Base-by-base conservation (phyloP, 352 stramenopile species). In the Phytophthora pini region DNA sequence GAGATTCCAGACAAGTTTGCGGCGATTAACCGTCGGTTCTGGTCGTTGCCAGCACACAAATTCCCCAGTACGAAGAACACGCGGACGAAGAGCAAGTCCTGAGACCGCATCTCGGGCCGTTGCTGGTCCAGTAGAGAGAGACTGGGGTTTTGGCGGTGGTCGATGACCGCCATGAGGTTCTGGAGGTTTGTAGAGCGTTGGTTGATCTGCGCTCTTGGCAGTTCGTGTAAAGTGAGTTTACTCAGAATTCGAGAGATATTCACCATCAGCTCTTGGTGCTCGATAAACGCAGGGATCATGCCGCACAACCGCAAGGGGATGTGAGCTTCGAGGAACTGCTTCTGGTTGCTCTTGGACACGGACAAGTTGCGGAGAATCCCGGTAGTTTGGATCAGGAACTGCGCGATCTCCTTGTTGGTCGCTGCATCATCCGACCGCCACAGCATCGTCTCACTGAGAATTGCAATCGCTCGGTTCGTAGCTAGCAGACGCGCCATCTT, bases 21-120 rank as follows among this genome's bases (percentile, higher is more conserved):
- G 0, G 65, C 75, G 15, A 96, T 49, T 22, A 80, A 60, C 0
- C 65, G 47, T 7, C 89, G 81, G 47, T 94, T 96, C 39, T 77
- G 75, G 39, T 97, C 89, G 52, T 95, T 96, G 2, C 76, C 80
- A 22, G 90, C 88, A 52, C 88, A 96, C n/a, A 96, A 66, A 58
- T 97, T 97, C 1, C 89, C 90, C 1, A 97, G 70, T 32, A 88
- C 72, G 56, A 97, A 97, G 56, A 88, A 89, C 22, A 92, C 70
- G 10, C 90, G 88, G 9, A 97, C 61, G 15, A 94, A 72, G 15
- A 93, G 65, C 22, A 77, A 57, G 40, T 89, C 80, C 32, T 92
- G 82, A 31, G 73, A 75, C 3, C 68, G 73, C 26, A 51, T 68
- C 5, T 87, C 79, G 0, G 46, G 27, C 2, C 61, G 70, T 24